Conservation (phyloP, 345 rosid species). For the Arabis hirsuta region DNA sequence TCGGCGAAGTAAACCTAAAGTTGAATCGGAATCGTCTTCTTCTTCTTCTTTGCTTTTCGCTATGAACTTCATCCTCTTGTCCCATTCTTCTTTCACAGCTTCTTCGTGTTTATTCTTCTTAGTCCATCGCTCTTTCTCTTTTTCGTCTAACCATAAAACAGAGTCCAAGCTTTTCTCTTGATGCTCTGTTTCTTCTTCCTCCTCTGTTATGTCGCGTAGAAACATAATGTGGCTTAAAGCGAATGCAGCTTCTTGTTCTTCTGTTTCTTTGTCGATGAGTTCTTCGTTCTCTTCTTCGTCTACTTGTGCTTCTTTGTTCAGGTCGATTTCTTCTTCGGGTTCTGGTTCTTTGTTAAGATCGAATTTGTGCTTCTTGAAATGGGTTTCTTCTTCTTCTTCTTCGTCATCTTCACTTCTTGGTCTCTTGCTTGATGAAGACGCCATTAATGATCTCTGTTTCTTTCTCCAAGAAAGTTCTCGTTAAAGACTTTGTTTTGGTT, state of each 20-base stretch:
- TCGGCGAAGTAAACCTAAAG: background rate
- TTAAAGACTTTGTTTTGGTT: too few species aligned
- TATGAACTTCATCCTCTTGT: background rate
- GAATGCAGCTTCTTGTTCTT: background rate
- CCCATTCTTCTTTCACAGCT: too few species aligned
- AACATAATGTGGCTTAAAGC: background rate
- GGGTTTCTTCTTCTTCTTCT: background rate
- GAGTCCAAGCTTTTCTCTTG: background rate
- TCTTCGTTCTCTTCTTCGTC: background rate
- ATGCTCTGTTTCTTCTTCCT: background rate
- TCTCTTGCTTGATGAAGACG: background rate
- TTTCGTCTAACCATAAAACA: too few species aligned
- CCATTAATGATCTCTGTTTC: too few species aligned
- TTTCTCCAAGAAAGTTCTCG: too few species aligned
- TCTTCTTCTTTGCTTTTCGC: background rate
- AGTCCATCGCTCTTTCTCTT: too few species aligned
- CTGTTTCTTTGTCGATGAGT: background rate
- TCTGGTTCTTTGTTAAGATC: background rate
- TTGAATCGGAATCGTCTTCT: slow-evolving; percentile 4
- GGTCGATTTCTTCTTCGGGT: background rate
- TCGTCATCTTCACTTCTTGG: background rate
- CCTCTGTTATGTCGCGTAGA: background rate
- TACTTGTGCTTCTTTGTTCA: background rate
- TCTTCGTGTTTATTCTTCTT: background rate
- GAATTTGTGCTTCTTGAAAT: background rate